Evolutionary conservation across 352 stramenopile genomes (phyloP).

Genomic region (Phytophthora boehmeriae): DNA sequence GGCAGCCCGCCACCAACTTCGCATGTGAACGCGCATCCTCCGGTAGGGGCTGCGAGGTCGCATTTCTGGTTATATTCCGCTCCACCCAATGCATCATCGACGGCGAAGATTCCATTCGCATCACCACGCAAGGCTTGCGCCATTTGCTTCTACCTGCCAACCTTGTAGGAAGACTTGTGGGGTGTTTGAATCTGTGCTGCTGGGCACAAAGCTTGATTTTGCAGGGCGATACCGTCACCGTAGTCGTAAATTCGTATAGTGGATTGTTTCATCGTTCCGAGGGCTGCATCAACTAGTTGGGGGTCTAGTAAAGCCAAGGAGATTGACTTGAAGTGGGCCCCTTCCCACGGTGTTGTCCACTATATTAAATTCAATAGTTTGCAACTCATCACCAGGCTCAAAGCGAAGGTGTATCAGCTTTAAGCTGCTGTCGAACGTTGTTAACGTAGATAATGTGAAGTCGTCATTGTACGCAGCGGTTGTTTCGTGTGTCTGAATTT

Average conservation of each 20-base stretch:
- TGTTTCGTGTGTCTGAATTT: slow-evolving; percentile 30
- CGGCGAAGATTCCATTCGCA: slow-evolving; percentile 56
- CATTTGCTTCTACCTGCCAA: slow-evolving; percentile 67
- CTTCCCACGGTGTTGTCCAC: slow-evolving; percentile 49
- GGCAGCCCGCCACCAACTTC: slow-evolving; percentile 45
- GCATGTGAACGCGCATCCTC: slow-evolving; percentile 57
- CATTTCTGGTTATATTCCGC: slow-evolving; percentile 72
- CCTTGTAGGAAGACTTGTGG: slow-evolving; percentile 32
- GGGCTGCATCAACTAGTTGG: slow-evolving; percentile 20
- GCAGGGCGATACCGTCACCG: slow-evolving; percentile 38
- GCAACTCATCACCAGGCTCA: slow-evolving; percentile 46
- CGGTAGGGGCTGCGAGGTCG: slow-evolving; percentile 59
- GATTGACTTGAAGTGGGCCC: slow-evolving; percentile 63
- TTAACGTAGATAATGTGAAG: slow-evolving; percentile 36
- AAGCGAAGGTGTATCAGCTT: slow-evolving; percentile 57
- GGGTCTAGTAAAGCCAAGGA: slow-evolving; percentile 42
- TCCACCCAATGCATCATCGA: slow-evolving; percentile 64
- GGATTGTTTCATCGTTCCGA: slow-evolving; percentile 42
- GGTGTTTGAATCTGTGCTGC: background rate
- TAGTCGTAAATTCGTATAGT: slow-evolving; percentile 72
- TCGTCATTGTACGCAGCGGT: slow-evolving; percentile 49
- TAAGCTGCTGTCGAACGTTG: slow-evolving; percentile 27
- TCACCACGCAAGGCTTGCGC: slow-evolving; percentile 51
- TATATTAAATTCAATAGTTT: slow-evolving; percentile 56
- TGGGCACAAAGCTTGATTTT: slow-evolving; percentile 35